Evolutionary conservation across 352 stramenopile species (phyloP), one percentile per base, ranked within the genome.

Genomic region (Globisporangium nunn): DNA sequence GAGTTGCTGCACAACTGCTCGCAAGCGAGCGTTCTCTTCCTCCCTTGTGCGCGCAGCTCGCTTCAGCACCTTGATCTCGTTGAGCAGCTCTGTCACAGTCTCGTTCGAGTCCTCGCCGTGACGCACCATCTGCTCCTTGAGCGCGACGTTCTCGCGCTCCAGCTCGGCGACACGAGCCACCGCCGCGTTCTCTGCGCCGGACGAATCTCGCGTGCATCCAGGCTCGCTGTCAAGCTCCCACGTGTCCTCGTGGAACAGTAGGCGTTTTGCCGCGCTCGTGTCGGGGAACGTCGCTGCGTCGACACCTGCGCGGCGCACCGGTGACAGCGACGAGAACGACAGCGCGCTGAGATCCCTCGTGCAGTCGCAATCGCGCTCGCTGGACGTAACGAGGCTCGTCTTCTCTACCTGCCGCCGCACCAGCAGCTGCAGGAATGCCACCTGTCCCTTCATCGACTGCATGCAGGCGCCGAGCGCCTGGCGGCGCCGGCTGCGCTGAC

Each of bases 361-460:
- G 15, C 30, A 41, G 2, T 54, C 47, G 15, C 30, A 41, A 1
- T 54, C 47, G 17, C 41, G 28, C 10, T 29, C 28, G 6, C 14
- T 37, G 1, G 31, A 7, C 15, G 11, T n/a, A 28, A 17, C 43
- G 30, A 2, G 50, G 28, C 17, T 51, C 28, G 6, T 41, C 39
- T 58, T 59, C 33, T 54, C 45, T 23, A 6, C 41, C 18, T 54
- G 50, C 14, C 41, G 46, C 35, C 54, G 37, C 39, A 64, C 45
- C 52, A 64, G 39, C 5, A 54, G 23, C 15, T 64, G 59, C 11
- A 64, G 37, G 41, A 64, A 64, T 15, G 41, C 52, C 44, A 64
- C 52, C 40, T 64, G 59, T 1, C 52, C 53, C 33, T 60, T 64
- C 59, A 64, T 64, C 33, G 59, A 64, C 45, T 55, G 39, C 52